A percentile compares a stretch with the other conserved stretches of the same genome.
These are phyloP conservation scores for Diddensiella transvaalensis DNA, from an alignment of 805 yeast genomes.

Conservation along the genomic window DNA sequence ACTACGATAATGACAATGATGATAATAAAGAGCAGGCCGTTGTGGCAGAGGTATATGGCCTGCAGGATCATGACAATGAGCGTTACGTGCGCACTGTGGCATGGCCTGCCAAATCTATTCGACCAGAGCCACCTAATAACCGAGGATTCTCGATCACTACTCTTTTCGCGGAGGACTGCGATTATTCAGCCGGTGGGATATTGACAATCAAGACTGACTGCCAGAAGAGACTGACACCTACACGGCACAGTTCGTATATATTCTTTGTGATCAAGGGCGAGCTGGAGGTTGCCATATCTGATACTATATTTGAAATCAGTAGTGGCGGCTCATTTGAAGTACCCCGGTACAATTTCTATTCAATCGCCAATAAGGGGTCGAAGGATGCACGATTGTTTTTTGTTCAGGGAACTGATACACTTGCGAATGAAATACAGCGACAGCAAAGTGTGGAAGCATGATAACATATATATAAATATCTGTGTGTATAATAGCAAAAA, in stretches of 20 bases:
- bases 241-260: constrained; percentile 65
- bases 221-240: constrained; percentile 54
- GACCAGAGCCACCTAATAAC: constrained; percentile 43
- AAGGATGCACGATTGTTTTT: constrained; percentile 64
- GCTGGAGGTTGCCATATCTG: constrained; percentile 62
- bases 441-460: neutral
- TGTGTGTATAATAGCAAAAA: neutral
- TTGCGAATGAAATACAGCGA: constrained; percentile 1
- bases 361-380: constrained; percentile 59
- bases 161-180: constrained; percentile 45
- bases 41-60: constrained; percentile 44
- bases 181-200: constrained; percentile 21
- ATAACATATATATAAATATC: neutral
- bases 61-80: constrained; percentile 46
- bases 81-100: constrained; percentile 52
- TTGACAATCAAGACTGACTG: constrained; percentile 37
- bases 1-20: neutral
- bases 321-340: constrained; percentile 77
- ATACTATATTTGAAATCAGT: constrained; percentile 55
- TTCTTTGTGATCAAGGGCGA: constrained; percentile 73
- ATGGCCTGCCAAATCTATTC: constrained; percentile 50
- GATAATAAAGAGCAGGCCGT: constrained; percentile 6
- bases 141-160: constrained; percentile 55
- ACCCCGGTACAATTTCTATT: constrained; percentile 73
- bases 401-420: constrained; percentile 51